Evolutionary conservation across 257 asterid genomes (phyloP).

Genomic region (Primulina tabacum): DNA sequence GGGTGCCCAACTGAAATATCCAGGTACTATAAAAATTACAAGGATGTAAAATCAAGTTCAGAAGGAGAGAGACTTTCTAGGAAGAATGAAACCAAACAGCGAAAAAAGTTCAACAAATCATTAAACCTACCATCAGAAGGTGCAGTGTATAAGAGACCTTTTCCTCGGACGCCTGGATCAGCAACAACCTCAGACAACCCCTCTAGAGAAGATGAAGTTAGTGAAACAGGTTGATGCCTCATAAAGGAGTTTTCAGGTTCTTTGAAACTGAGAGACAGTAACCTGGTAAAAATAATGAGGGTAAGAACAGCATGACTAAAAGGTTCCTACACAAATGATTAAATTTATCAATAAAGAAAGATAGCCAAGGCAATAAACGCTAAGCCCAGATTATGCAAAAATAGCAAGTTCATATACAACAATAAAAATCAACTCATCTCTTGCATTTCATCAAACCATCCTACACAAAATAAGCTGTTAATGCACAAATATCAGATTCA

Average conservation of each 20-base stretch:
- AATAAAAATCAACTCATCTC: neutral
- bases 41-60: neutral
- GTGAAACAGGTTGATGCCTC: constrained; percentile 75
- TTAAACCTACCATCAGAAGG: constrained; percentile 54
- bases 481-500: too few relatives aligned
- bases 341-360: neutral
- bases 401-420: neutral
- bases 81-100: too few relatives aligned
- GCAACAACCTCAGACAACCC: constrained; percentile 50
- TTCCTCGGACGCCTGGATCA: constrained; percentile 48
- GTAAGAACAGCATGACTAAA: constrained; percentile 8
- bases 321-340: neutral
- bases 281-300: constrained; percentile 31
- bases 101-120: neutral
- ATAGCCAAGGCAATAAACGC: constrained; percentile 12
- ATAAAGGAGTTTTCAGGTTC: constrained; percentile 69
- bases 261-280: constrained; percentile 35
- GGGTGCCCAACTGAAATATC: neutral
- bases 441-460: neutral
- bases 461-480: too few relatives aligned
- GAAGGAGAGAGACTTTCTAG: neutral
- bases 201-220: constrained; percentile 64
- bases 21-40: neutral
- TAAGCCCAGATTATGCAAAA: neutral
- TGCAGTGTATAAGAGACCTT: constrained; percentile 33